Base-by-base conservation (phyloP, 148 eudicot genomes). In the Oxyria digyna region DNA sequence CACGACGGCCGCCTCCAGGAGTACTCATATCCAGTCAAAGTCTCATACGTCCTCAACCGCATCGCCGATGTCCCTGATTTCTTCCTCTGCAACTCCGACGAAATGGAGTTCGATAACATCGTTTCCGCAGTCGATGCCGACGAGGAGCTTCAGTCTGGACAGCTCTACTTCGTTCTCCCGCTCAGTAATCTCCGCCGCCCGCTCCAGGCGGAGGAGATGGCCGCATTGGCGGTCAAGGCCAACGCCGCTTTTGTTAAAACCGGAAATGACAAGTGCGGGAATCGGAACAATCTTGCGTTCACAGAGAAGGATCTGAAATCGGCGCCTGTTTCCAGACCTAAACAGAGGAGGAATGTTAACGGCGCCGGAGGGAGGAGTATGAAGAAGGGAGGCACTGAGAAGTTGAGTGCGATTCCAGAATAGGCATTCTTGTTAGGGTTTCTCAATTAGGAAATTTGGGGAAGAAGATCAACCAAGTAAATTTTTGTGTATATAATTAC, bases 161-260 rank as follows among this genome's bases (percentile, higher is more conserved):
- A 90, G 71, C 77, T 94, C 4, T 94, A 94, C 75, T 94, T 94
- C 52, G 92, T 81, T 3, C 77, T 94, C 49, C 98, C 97, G 17
- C 31, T 83, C 59, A 69, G 63, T 18, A 74, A 78, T 73, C 71
- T 90, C 38, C 71, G 23, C 0, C 81, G 71, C 4, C 88, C 85
- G 43, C 79, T 94, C 0, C 78, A 48, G 62, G 77, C 92, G 14
- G 96, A 90, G 74, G 97, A 94, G 49, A 90, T 90, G 97, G 98
- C 96, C n/a, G 96, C 98, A 33, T 76, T 94, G 77, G 97, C 98
- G 0, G 96, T 94, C 1, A 94, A 87, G 67, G 98, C 98, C 0
- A 90, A 86, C 72, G 74, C 87, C 0, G 98, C 98, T 1, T 38
- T 94, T 68, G 40, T 74, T 40, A 83, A 78, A 49, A 71, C 81